Evolutionary conservation across 2,329 filamentous ascomycete genomes (phyloP).

Genomic region (Xylaria sp.): DNA sequence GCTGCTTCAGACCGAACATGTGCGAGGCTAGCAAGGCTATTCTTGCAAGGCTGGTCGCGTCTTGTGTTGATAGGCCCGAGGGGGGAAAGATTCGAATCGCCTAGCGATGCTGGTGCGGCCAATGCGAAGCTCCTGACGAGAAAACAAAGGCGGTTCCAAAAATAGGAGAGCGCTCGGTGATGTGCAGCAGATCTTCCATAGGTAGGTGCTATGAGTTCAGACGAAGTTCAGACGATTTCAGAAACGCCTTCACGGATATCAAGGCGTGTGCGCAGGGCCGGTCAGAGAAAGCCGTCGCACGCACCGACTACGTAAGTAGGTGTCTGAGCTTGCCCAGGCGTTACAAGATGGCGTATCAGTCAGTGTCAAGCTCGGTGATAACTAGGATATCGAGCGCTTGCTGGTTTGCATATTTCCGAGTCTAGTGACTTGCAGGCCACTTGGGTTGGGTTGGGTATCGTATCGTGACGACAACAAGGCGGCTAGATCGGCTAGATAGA

Average conservation of each 20-base stretch:
- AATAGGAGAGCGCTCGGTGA: slow-evolving; percentile 1
- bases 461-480: slow-evolving; percentile 11
- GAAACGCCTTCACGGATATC: neutral
- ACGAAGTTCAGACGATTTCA: neutral
- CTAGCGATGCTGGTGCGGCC: neutral
- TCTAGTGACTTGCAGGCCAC: neutral
- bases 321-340: slow-evolving; percentile 21
- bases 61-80: neutral
- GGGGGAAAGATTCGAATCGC: neutral
- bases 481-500: slow-evolving; percentile 23
- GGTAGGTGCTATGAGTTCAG: neutral
- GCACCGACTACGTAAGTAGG: neutral
- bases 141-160: slow-evolving; percentile 7
- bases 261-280: slow-evolving; percentile 1
- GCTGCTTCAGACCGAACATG: neutral
- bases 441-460: neutral
- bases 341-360: slow-evolving; percentile 32
- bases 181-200: neutral
- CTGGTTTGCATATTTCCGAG: slow-evolving; percentile 12
- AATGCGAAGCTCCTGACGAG: slow-evolving; percentile 10
- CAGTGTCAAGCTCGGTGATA: slow-evolving; percentile 27
- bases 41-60: slow-evolving; percentile 22
- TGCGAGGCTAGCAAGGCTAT: slow-evolving; percentile 28
- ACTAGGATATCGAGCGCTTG: slow-evolving; percentile 12
- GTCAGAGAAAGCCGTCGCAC: slow-evolving; percentile 21